Base-by-base conservation (phyloP, 2,329 filamentous ascomycete species). In the Phoma sp. region DNA sequence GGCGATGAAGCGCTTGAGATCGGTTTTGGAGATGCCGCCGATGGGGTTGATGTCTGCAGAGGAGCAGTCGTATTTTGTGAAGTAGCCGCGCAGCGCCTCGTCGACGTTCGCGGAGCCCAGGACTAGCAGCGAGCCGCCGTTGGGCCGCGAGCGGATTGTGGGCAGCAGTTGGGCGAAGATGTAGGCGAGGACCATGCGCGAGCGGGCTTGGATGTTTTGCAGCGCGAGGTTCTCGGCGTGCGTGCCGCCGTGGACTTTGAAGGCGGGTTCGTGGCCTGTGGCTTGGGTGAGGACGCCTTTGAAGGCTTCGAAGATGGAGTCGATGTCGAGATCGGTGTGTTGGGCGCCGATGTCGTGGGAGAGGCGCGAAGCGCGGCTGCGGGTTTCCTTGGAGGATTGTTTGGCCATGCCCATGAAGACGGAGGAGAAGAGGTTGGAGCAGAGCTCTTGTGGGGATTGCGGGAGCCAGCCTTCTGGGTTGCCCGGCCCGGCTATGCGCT, bases 41-140 rank as follows among this genome's bases (percentile, higher is more conserved):
- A 89, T 87, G 3, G 86, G 86, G 62, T 88, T 76, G 58, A 76
- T 77, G 35, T 64, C 61, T 13, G 79, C 79, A n/a, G 71, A 75
- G 7, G 67, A 74, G 65, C 82, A 84, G 68, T 90, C 88, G 66
- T 90, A 90, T 73, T 90, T 90, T n/a, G 88, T 90, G 22, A 89
- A 77, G 69, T 90, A 75, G 27, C 80, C 81, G 25, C 81, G 76
- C 24, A 84, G 72, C 56, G 76, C 43, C 29, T 57, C 51, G 35
- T 55, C 55, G 3, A 89, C 87, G 64, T 90, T 90, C 1, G 85
- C 86, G 18, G 80, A 83, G 13, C 86, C 88, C 0, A 91, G 79
- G 0, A 91, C 86, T 3, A 91, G 77, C 0, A 90, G 76, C 9
- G 78, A 74, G 13, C 83, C 83, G 4, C 84, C 83, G 14, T 81